These are phyloP conservation scores for Xylaria digitata DNA, from an alignment of 2,329 filamentous ascomycete species.

Conservation along the genomic window DNA sequence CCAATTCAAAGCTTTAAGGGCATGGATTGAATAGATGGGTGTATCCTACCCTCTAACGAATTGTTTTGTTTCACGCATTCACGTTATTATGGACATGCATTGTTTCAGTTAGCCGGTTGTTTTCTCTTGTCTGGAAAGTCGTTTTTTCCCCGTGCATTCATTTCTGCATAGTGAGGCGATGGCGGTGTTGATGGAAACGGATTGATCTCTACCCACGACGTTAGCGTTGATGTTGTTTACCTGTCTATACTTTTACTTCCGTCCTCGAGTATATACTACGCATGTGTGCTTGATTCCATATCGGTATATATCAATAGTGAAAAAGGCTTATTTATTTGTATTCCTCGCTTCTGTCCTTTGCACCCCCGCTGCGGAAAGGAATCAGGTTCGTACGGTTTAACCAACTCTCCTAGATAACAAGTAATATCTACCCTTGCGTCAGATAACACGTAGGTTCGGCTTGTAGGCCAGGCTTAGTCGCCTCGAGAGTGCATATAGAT, in stretches of 20 bases:
- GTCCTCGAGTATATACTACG: not conserved
- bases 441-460: too few relatives aligned
- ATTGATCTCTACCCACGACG: not conserved
- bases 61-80: slow-evolving; percentile 9
- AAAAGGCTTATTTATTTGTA: not conserved
- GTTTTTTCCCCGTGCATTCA: not conserved
- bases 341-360: not conserved
- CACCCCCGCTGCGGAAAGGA: too few relatives aligned
- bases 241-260: too few relatives aligned
- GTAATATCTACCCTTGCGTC: too few relatives aligned
- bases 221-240: not conserved
- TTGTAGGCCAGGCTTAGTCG: too few relatives aligned
- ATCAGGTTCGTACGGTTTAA: not conserved
- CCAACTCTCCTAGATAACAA: not conserved
- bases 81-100: slow-evolving; percentile 15
- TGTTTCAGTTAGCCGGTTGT: slow-evolving; percentile 1
- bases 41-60: not conserved
- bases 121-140: too few relatives aligned
- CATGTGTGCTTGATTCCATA: not conserved
- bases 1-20: not conserved
- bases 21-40: not conserved
- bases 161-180: not conserved
- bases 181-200: not conserved
- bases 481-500: too few relatives aligned
- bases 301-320: not conserved